Evolutionary conservation across 2,329 filamentous ascomycete genomes (phyloP).

Genomic region (Alternaria arborescens): DNA sequence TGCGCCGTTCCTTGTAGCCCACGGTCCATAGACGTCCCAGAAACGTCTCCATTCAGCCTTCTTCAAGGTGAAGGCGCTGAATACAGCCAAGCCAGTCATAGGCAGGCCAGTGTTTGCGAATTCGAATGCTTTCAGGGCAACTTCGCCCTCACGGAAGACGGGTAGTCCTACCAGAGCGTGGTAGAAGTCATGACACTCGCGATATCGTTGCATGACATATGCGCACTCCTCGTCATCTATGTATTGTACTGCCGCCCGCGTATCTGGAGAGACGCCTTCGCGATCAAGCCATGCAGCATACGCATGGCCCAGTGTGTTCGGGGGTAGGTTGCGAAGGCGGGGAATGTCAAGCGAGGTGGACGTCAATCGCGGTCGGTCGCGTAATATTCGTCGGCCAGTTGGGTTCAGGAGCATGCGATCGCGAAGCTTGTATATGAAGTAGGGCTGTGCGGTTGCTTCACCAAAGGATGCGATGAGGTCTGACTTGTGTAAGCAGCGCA

Average conservation of each 20-base stretch:
- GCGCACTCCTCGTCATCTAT: conserved; percentile 96
- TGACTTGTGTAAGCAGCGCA: conserved; percentile 42
- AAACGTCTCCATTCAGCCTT: conserved; percentile 72
- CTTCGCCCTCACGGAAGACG: conserved; percentile 91
- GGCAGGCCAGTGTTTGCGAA: conserved; percentile 93
- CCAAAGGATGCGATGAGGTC: conserved; percentile 95
- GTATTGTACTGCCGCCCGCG: conserved; percentile 81
- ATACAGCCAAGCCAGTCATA: conserved; percentile 89
- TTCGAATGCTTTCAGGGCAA: conserved; percentile 97
- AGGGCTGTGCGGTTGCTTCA: conserved; percentile 92
- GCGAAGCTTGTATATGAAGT: conserved; percentile 91
- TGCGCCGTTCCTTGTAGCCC: conserved; percentile 86
- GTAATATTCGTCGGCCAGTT: conserved; percentile 89
- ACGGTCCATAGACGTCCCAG: conserved; percentile 80
- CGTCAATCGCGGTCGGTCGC: conserved; percentile 86
- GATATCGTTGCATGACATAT: conserved; percentile 98
- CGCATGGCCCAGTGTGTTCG: conserved; percentile 77
- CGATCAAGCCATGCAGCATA: conserved; percentile 93
- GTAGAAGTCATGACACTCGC: conserved; percentile 98
- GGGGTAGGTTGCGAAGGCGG: conserved; percentile 74
- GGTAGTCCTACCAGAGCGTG: conserved; percentile 93
- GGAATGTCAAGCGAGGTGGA: conserved; percentile 74
- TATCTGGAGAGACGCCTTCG: conserved; percentile 93
- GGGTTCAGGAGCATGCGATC: conserved; percentile 86
- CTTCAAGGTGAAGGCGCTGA: conserved; percentile 73